Base-by-base conservation (phyloP, 169 alveolate genomes). In the Miamiensis avidus region DNA sequence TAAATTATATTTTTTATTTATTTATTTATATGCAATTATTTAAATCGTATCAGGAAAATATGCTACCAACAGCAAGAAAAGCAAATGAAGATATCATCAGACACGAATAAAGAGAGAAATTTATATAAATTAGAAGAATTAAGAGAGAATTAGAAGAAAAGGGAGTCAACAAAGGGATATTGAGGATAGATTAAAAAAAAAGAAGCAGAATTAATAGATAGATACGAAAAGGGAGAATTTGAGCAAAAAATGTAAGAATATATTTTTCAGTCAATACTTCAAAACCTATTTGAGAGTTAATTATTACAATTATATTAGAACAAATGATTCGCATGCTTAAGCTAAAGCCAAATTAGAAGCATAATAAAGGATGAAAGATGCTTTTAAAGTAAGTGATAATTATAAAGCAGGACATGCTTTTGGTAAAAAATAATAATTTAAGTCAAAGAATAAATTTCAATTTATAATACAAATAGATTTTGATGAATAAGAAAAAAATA, bases 81-180 rank as follows among this genome's bases (percentile, higher is more conserved):
- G 82, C 72, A 31, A 77, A 77, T 33, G 74, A 64, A 31, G 82
- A 77, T 33, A 77, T 77, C 28, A 77, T 77, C 25, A 72, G 33
- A 29, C 82, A 77, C 33, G 82, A 77, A 77, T 32, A 33, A 77
- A 77, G 33, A 77, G 82, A 77, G 82, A 77, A 77, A 77, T 77
- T 77, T 77, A 77, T 33, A 69, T 77, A 26, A 30, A 33, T 64
- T 77, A 77, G 64, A 33, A 69, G 82, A 77, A n/a, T 31, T 77
- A 77, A 77, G 82, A 77, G 82, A 77, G 0, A 33, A 77, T 32
- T 77, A 32, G 64, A 72, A 77, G 27, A 72, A 77, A 25, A 29
- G 28, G 0, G 82, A 72, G 82, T 77, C 4, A 49, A 49, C 4
- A 49, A 49, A 33, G 33, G 0, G 64, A 34, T 25, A 77, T 77